Base-by-base conservation (phyloP, 2,329 filamentous ascomycete genomes). In the Zasmidium citrigriseum region DNA sequence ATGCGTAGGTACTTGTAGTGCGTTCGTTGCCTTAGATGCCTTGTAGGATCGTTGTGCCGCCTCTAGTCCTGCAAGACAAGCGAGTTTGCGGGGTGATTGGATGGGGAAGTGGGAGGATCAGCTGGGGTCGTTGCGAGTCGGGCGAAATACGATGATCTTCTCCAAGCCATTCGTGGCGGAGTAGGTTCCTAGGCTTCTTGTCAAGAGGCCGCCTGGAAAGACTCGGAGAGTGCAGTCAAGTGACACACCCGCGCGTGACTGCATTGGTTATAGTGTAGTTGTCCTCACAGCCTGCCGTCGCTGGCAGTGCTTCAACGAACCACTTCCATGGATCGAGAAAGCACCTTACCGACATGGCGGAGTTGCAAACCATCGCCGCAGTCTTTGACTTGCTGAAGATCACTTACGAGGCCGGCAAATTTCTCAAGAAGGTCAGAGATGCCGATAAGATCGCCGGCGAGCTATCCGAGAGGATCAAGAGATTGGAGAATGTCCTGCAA, bases 401-500 rank as follows among this genome's bases (percentile, higher is more conserved):
- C 24, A 54, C 65, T 16, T 54, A 59, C 34, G 49, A 57, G 41
- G 57, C 54, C 16, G 53, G 55, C 22, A 22, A 55, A n/a, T 66
- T 67, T 46, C 48, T 67, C 11, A 63, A 63, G 55, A 60, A 59
- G 22, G 60, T 63, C 18, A 60, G 58, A 27, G 58, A 67, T 57
- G 65, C 65, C n/a, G 60, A 62, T 51, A 62, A 59, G 38, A 62
- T 62, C n/a, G 65, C 63, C 4, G n/a, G 38, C 11, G 64, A 63
- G 22, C 46, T 59, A 0, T 38, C 52, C n/a, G 62, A 64, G 16
- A 50, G 60, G 24, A 38, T 64, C 7, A 46, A 61, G 27, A 50
- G 62, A n/a, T 55, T 65, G 20, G 47, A 50, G 3, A 44, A 57
- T 14, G 65, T 67, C 10, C 50, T 66, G 7, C 52, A 61, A 24